phyloP scores from a whole-genome alignment of 179 eudicot species.

The Heliamphora pulchella region DNA sequence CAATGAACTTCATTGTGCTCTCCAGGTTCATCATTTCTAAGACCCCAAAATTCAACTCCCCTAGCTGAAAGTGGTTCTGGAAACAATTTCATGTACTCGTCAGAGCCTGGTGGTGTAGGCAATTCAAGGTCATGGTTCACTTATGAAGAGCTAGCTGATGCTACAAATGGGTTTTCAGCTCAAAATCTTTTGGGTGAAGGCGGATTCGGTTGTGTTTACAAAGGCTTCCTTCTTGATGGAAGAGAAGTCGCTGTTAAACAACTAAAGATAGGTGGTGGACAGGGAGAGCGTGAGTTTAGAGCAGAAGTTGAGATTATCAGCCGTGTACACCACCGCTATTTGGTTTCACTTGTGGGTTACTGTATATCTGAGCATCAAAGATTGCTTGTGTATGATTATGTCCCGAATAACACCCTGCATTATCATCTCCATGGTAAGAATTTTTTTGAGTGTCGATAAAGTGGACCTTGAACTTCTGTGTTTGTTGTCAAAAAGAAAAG shows the following conservation, averaged over 20 bases:
- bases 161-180: conserved; percentile 67
- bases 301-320: conserved; percentile 98
- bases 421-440: conserved; percentile 82
- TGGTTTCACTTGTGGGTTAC: conserved; percentile 93
- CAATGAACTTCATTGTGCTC: conserved; percentile 9
- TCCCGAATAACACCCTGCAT: conserved; percentile 75
- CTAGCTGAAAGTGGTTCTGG: conserved; percentile 32
- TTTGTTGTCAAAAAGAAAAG: neutral
- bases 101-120: conserved; percentile 50
- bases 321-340: conserved; percentile 88
- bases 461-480: neutral
- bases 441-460: neutral
- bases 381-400: conserved; percentile 83
- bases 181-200: conserved; percentile 74
- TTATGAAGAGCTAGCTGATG: conserved; percentile 63
- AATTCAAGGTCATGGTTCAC: conserved; percentile 64
- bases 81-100: conserved; percentile 42
- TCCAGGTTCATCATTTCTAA: conserved; percentile 56
- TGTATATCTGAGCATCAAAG: conserved; percentile 73
- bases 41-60: conserved; percentile 32
- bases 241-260: conserved; percentile 86
- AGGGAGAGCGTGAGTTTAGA: conserved; percentile 88
- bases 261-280: conserved; percentile 80
- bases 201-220: conserved; percentile 92
- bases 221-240: conserved; percentile 68